Evolutionary conservation across 352 stramenopile species (phyloP).

Genomic region (Pythium guiyangense): DNA sequence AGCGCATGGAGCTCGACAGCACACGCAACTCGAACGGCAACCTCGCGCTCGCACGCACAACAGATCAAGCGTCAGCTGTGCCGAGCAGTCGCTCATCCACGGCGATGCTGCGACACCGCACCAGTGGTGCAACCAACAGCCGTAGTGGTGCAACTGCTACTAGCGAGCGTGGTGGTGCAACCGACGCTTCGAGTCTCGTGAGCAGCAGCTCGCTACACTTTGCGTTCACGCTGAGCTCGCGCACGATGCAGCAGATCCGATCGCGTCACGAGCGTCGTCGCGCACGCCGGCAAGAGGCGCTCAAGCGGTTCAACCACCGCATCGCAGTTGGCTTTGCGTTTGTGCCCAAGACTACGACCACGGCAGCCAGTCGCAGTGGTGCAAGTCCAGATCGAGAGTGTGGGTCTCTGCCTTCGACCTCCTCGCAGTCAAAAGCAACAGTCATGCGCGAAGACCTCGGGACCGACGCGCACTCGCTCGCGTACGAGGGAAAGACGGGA

Average conservation of each 20-base stretch:
- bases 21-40: too few relatives aligned
- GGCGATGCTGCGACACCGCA: too few relatives aligned
- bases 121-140: too few relatives aligned
- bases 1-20: slow-evolving; percentile 1
- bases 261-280: slow-evolving; percentile 33
- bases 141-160: too few relatives aligned
- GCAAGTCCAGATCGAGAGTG: too few relatives aligned
- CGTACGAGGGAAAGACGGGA: slow-evolving; percentile 53
- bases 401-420: not conserved
- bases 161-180: not conserved
- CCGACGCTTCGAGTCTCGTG: not conserved
- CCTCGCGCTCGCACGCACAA: too few relatives aligned
- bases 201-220: slow-evolving; percentile 19
- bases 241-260: slow-evolving; percentile 35
- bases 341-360: not conserved
- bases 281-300: slow-evolving; percentile 22
- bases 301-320: slow-evolving; percentile 37
- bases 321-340: slow-evolving; percentile 47
- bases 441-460: slow-evolving; percentile 24
- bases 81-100: too few relatives aligned
- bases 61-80: too few relatives aligned
- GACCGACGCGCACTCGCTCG: slow-evolving; percentile 32
- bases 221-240: slow-evolving; percentile 39
- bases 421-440: not conserved
- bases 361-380: not conserved